Evolutionary conservation across 2,329 filamentous ascomycete species (phyloP).

Genomic region (Paecilomyces sp.): DNA sequence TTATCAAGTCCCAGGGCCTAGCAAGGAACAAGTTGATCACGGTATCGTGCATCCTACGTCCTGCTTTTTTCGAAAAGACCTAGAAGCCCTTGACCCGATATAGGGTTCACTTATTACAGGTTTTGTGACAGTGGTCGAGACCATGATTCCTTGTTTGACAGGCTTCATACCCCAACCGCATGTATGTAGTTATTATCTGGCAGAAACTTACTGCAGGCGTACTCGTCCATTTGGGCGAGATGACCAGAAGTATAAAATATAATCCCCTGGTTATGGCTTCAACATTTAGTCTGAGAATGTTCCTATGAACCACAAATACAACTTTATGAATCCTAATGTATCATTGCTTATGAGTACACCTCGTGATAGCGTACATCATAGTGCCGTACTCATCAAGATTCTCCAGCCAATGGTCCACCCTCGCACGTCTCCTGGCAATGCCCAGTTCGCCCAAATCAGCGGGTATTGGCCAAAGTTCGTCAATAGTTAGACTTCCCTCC

Average conservation of each 20-base stretch:
- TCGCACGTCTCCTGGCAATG: slow-evolving; percentile 21
- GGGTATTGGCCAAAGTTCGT: slow-evolving; percentile 45
- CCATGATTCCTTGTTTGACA: background rate
- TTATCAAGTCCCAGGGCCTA: slow-evolving; percentile 13
- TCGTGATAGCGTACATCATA: slow-evolving; percentile 45
- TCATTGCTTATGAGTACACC: slow-evolving; percentile 34
- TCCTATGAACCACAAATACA: too few relatives aligned
- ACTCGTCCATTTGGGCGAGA: background rate
- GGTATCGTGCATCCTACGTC: slow-evolving; percentile 10
- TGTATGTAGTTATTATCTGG: background rate
- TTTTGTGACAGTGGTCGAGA: background rate
- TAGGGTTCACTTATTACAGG: slow-evolving; percentile 5
- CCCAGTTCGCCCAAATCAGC: slow-evolving; percentile 19
- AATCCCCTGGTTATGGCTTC: background rate
- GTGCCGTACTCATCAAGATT: slow-evolving; percentile 46
- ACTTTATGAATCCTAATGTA: background rate
- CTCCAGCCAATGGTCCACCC: slow-evolving; percentile 46
- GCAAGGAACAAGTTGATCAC: slow-evolving; percentile 11
- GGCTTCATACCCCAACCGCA: background rate
- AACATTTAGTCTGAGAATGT: background rate
- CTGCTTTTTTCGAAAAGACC: slow-evolving; percentile 14
- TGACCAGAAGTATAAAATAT: background rate
- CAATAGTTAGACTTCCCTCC: slow-evolving; percentile 34
- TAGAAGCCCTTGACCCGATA: slow-evolving; percentile 11
- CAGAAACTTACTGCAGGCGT: background rate